Base-by-base conservation (phyloP, 139 green algal species). In the Haematococcus sp. region DNA sequence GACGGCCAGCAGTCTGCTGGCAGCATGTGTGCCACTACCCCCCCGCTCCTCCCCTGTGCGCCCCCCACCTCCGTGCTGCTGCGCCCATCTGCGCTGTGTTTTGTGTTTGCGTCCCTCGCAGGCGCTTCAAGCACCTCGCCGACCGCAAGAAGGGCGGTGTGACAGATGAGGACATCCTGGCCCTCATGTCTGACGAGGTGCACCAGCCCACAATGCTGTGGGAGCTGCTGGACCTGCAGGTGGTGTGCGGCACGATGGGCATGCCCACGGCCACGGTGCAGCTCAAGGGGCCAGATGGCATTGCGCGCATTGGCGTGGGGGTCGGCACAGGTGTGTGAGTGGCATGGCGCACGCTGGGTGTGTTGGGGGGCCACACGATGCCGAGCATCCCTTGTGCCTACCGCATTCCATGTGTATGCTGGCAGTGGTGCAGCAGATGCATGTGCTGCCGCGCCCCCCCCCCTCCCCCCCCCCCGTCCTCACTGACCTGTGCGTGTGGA, bases 211-310 rank as follows among this genome's bases (percentile, higher is more conserved):
- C 63, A 27, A 68, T 72, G n/a, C 81, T 97, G 2, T 98, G 92
- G 92, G 80, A 90, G 59, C 87, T 99, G 40, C 23, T 90, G 3
- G 94, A 97, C 68, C 76, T 98, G 75, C 94, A 98, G 88, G 94
- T 98, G 51, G 92, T 98, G 27, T 97, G 94, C 77, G 95, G 95
- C 44, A 98, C 91, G n/a, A 93, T 96, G 90, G 92, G 91, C 58
- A 84, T 99, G 81, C 91, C 94, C 51, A 98, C 95, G 33, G 95
- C 94, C 2, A 98, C 95, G 17, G 88, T 99, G n/a, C 86, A 91
- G 73, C 88, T 99, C 83, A 81, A 80, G 58, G 94, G 94, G 11
- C 93, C 92, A 2, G 95, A 98, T 73, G 91, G 89, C 69, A 90
- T 97, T 70, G 56, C 64, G 43, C 81, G 87, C 32, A 83, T 91